Conservation (phyloP, 306 rosid genomes). For the Hippophae gyantsensis region DNA sequence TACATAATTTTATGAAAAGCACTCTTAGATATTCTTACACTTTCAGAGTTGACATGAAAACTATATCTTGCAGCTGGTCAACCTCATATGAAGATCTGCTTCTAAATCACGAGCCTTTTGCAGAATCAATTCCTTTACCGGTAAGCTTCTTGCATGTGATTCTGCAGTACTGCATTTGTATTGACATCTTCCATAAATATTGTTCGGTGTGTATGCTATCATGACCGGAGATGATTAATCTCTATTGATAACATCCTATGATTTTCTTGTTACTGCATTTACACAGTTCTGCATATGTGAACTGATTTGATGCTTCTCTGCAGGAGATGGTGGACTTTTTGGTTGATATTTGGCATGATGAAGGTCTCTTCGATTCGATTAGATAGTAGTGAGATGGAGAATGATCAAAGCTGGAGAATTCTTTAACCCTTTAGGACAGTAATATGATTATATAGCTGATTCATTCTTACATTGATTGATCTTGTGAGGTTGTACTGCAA, state of each 20-base stretch:
- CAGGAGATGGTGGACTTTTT: conserved; percentile 99
- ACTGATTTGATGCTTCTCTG: conserved; percentile 26
- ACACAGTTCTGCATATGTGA: conserved; percentile 4
- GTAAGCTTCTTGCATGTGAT: conserved; percentile 37
- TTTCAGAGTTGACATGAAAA: conserved; percentile 8
- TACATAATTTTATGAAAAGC: too few species aligned
- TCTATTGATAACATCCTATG: background rate
- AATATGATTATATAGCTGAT: background rate
- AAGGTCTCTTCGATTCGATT: conserved; percentile 60
- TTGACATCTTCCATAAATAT: too few species aligned
- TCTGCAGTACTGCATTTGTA: too few species aligned
- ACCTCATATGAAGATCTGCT: conserved; percentile 78
- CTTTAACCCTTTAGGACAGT: background rate
- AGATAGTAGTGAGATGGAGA: background rate
- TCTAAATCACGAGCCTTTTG: conserved; percentile 58
- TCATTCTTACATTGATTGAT: conserved; percentile 5
- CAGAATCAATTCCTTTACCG: conserved; percentile 73
- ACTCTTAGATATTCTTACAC: conserved; percentile 5
- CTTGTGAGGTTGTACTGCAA: too few species aligned
- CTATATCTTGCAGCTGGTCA: conserved; percentile 78
- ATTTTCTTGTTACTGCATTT: background rate
- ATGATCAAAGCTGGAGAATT: conserved; percentile 4
- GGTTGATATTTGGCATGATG: conserved; percentile 89
- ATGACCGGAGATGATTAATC: too few species aligned
- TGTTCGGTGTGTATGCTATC: too few species aligned